Base-by-base conservation (phyloP, 805 yeast genomes). In the Lipomyces yamanashiensis region DNA sequence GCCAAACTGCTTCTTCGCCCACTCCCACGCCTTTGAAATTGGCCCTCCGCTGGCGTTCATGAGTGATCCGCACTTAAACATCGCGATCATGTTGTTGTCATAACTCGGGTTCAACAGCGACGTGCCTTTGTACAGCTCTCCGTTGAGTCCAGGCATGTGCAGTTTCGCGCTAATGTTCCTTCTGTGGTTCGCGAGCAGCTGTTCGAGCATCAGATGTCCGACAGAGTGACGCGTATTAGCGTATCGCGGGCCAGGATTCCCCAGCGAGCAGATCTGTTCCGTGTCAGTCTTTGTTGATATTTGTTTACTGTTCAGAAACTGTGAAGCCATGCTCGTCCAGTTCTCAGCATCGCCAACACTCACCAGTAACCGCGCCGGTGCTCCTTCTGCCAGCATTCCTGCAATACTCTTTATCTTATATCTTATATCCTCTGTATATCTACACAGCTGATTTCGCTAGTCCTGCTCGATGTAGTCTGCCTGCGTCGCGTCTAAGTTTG, bases 1-100 rank as follows among this genome's bases (percentile, higher is more conserved):
- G 7, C 69, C 69, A 8, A n/a, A 63, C 45, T 34, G 69, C 50
- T 65, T 62, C 36, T 71, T 64, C 39, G 58, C 73, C 64, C 56
- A 82, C 69, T 73, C 70, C 85, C 86, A 85, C 9, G 82, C 76
- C 15, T 80, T 81, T 7, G 75, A 70, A 0, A 89, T 77, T 0
- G 85, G 82, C n/a, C 74, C 72, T 0, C 96, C 96, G 65, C 87
- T 86, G 0, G 81, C 60, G 72, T 91, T 91, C 95, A 92, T 92
- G 67, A 74, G 86, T 1, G 84, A 78, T 15, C 77, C 77, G n/a
- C 83, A 79, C 54, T 87, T 82, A 64, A 84, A 80, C 82, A 81
- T 9, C 83, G 63, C 36, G 85, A 71, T 28, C 66, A 67, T 3
- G 66, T 69, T 51, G 53, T 53, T 7, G 44, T 55, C 15, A 47